These are phyloP conservation scores for Clitopilus hobsonii DNA, from an alignment of 768 basidiomycete species.

Conservation along the genomic window DNA sequence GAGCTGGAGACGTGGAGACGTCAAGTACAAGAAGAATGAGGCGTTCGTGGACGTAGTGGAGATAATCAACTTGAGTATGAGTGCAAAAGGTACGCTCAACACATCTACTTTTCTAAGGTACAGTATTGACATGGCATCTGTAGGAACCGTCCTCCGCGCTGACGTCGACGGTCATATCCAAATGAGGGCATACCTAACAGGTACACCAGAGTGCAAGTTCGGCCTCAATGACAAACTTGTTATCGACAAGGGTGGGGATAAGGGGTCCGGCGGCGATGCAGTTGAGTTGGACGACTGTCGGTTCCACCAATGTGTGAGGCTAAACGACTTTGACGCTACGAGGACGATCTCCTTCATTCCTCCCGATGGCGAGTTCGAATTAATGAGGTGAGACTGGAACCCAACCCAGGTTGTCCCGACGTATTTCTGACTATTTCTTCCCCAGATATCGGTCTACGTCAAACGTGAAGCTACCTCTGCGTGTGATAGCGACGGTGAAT, in stretches of 20 bases:
- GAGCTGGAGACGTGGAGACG: constrained; percentile 92
- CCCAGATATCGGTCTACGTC: constrained; percentile 90
- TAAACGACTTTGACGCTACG: constrained; percentile 91
- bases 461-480: constrained; percentile 92
- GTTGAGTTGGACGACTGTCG: constrained; percentile 98
- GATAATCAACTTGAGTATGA: constrained; percentile 94
- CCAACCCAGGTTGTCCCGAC: neutral
- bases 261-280: constrained; percentile 57
- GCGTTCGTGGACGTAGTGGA: constrained; percentile 99
- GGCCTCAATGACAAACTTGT: constrained; percentile 98
- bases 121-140: too few relatives aligned
- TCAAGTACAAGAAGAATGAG: constrained; percentile 99
- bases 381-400: constrained; percentile 72
- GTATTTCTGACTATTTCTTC: constrained; percentile 1
- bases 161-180: constrained; percentile 98
- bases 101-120: constrained; percentile 1
- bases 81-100: constrained; percentile 72
- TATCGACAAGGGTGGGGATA: constrained; percentile 73
- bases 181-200: constrained; percentile 96
- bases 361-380: constrained; percentile 97
- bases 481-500: constrained; percentile 84
- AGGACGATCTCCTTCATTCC: constrained; percentile 97
- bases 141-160: constrained; percentile 87
- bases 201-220: constrained; percentile 98
- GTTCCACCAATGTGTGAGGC: constrained; percentile 96